phyloP scores from a whole-genome alignment of 805 yeast species.

The Wickerhamiella slavikovae region DNA sequence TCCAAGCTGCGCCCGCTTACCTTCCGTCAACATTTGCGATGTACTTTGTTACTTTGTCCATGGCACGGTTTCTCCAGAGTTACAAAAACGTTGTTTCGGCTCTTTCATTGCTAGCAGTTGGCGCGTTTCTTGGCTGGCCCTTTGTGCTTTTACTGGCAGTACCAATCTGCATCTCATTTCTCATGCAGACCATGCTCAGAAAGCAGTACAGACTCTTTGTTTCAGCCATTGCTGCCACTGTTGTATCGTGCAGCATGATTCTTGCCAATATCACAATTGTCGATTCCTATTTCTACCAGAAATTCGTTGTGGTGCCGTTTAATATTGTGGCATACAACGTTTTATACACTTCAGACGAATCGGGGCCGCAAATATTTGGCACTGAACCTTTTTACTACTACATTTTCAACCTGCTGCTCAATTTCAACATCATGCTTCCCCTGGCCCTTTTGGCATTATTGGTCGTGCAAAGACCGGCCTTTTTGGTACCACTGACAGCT shows the following conservation, averaged over 20 bases:
- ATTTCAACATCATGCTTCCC: slow-evolving; percentile 36
- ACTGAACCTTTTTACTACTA: slow-evolving; percentile 64
- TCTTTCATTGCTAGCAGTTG: slow-evolving; percentile 29
- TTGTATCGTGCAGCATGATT: slow-evolving; percentile 2
- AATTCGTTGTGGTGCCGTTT: slow-evolving; percentile 47
- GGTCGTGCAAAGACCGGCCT: too few species aligned
- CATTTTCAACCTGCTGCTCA: slow-evolving; percentile 41
- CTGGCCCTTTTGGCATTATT: slow-evolving; percentile 7
- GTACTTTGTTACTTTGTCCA: slow-evolving; percentile 21
- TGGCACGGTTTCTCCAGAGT: slow-evolving; percentile 3
- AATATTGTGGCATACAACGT: slow-evolving; percentile 77
- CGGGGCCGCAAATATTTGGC: slow-evolving; percentile 87
- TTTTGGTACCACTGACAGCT: too few species aligned
- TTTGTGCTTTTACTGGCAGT: slow-evolving; percentile 45
- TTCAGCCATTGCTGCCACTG: slow-evolving; percentile 4
- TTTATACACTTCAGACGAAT: slow-evolving; percentile 35
- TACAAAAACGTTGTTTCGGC: slow-evolving; percentile 6
- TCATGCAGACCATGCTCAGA: slow-evolving; percentile 4
- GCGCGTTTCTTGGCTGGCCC: slow-evolving; percentile 84
- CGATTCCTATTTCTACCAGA: slow-evolving; percentile 35
- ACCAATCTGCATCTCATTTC: slow-evolving; percentile 27
- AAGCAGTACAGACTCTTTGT: slow-evolving; percentile 9
- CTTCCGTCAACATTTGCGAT: slow-evolving; percentile 69
- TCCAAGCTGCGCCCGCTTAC: slow-evolving; percentile 71
- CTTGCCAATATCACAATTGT: slow-evolving; percentile 15